A percentile compares a stretch with the other conserved stretches of the same genome.
phyloP scores from a whole-genome alignment of 2,329 filamentous ascomycete species.

The Epichloe sp. region DNA sequence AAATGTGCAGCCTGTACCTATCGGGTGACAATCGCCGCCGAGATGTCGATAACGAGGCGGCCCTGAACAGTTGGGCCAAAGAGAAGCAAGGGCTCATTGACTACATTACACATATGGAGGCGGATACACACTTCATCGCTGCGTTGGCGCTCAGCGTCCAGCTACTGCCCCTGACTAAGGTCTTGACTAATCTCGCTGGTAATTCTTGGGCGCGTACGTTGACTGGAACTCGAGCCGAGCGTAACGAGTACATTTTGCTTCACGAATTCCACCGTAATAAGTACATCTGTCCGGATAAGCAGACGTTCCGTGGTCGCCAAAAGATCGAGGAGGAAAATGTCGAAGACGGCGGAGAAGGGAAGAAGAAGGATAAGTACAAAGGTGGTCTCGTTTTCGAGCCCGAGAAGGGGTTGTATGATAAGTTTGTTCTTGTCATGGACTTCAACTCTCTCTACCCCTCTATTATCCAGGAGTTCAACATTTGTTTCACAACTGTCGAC shows the following conservation, averaged over 20 bases:
- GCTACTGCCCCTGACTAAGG: constrained; percentile 85
- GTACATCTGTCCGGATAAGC: constrained; percentile 96
- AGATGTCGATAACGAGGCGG: constrained; percentile 80
- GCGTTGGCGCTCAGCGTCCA: constrained; percentile 81
- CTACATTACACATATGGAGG: constrained; percentile 85
- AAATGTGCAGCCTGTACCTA: constrained; percentile 92
- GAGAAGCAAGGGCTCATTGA: constrained; percentile 78
- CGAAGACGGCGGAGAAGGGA: constrained; percentile 57
- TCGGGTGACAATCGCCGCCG: constrained; percentile 56
- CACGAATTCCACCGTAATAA: constrained; percentile 96
- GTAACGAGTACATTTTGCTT: constrained; percentile 97
- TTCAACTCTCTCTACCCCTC: constrained; percentile 98
- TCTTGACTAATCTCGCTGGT: constrained; percentile 88
- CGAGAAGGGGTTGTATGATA: constrained; percentile 94
- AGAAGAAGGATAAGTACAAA: constrained; percentile 99
- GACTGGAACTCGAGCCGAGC: constrained; percentile 88
- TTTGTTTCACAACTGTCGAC: constrained; percentile 97
- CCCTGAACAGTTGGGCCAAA: constrained; percentile 70
- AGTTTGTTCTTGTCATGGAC: constrained; percentile 98
- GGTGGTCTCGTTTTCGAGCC: constrained; percentile 97
- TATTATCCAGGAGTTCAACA: constrained; percentile 99
- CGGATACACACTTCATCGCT: constrained; percentile 91
- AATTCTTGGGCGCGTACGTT: constrained; percentile 97
- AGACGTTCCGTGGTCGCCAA: constrained; percentile 61
- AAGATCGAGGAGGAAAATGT: constrained; percentile 57